Conservation (phyloP, 768 basidiomycete genomes). For the Mycena indigotica region DNA sequence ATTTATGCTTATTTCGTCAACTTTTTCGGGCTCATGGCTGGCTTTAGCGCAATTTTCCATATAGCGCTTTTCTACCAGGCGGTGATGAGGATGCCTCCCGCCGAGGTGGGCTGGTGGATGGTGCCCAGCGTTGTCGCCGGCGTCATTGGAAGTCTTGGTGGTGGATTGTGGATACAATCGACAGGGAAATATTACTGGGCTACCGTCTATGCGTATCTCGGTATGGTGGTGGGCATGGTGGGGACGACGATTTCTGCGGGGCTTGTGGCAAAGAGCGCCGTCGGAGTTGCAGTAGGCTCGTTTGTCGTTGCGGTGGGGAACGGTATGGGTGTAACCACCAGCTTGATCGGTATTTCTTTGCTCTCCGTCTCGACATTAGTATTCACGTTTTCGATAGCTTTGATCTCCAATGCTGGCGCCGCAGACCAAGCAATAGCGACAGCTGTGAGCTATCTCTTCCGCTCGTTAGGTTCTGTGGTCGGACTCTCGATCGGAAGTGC, state of each 20-base stretch:
- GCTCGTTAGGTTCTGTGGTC: slow-evolving; percentile 60
- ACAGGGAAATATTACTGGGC: slow-evolving; percentile 60
- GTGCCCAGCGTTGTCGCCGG: slow-evolving; percentile 49
- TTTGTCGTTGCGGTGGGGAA: slow-evolving; percentile 37
- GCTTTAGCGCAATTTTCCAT: slow-evolving; percentile 52
- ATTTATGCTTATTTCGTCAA: slow-evolving; percentile 61
- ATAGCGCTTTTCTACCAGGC: slow-evolving; percentile 62
- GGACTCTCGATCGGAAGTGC: slow-evolving; percentile 60
- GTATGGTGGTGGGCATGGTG: slow-evolving; percentile 41
- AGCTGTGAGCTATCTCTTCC: slow-evolving; percentile 71
- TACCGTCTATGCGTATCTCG: slow-evolving; percentile 45
- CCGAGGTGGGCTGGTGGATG: slow-evolving; percentile 54
- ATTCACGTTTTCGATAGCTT: too few species aligned
- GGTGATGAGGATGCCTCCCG: slow-evolving; percentile 48
- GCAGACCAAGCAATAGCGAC: slow-evolving; percentile 68
- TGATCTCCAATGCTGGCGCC: slow-evolving; percentile 57
- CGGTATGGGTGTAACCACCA: slow-evolving; percentile 55
- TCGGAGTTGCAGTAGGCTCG: slow-evolving; percentile 42
- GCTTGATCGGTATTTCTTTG: too few species aligned
- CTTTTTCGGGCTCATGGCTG: slow-evolving; percentile 53
- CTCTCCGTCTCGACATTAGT: too few species aligned
- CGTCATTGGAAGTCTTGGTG: slow-evolving; percentile 50
- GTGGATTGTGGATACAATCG: slow-evolving; percentile 57
- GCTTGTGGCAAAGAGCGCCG: slow-evolving; percentile 35
- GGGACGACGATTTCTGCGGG: slow-evolving; percentile 44